Percentiles rank a stretch among this genome's conserved stretches.
Evolutionary conservation across 2,329 filamentous ascomycete species (phyloP).

Genomic region (Colletotrichum lini): DNA sequence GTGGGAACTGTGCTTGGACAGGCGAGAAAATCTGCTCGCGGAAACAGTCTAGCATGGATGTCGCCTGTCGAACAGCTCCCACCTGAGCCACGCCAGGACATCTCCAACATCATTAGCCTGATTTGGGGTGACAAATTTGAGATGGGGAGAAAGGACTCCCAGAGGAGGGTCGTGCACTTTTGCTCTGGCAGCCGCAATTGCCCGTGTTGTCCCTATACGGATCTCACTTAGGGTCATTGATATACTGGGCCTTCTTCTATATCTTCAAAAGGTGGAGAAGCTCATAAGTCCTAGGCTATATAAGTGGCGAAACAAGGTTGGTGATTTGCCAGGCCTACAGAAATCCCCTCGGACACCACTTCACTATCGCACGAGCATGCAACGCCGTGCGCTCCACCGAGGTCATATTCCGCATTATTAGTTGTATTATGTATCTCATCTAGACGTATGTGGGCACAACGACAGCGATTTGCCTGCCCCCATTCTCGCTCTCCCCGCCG

Average conservation of each 20-base stretch:
- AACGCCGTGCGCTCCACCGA: neutral
- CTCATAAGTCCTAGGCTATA: neutral
- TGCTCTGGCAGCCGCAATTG: no score
- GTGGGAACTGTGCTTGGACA: neutral
- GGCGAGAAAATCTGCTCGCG: constrained; percentile 5
- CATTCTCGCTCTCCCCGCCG: no score
- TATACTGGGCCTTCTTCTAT: neutral
- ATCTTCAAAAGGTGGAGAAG: neutral
- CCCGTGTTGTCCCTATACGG: neutral
- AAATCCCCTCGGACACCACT: neutral
- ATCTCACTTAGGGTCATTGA: neutral
- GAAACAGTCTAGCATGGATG: neutral
- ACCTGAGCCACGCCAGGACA: neutral
- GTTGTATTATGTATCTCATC: constrained; percentile 8
- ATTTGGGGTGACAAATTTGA: neutral
- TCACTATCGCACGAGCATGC: neutral
- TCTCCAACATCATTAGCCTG: neutral
- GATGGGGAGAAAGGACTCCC: neutral
- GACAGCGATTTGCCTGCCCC: no score
- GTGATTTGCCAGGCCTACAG: neutral
- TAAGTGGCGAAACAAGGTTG: neutral
- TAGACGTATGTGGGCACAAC: neutral
- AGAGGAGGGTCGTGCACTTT: neutral
- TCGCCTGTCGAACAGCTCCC: neutral
- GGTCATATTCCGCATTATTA: neutral